phyloP scores from a whole-genome alignment of 2,329 filamentous ascomycete genomes.

The Pyrenophora tritici-repentis region DNA sequence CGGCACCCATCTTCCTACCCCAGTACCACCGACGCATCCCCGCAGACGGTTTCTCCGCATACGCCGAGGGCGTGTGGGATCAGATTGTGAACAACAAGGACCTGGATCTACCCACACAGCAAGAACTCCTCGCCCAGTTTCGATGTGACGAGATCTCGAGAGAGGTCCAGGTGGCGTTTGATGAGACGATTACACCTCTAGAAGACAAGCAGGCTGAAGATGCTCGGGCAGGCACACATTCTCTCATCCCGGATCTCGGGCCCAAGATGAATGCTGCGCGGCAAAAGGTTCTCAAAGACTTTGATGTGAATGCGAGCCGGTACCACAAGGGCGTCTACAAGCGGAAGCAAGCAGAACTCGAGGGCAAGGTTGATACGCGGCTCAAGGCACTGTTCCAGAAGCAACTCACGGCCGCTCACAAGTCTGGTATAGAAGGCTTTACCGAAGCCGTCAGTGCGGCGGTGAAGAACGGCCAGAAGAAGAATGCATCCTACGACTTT shows the following conservation, averaged over 20 bases:
- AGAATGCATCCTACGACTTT: slow-evolving; percentile 89
- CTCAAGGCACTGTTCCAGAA: slow-evolving; percentile 86
- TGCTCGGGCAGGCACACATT: slow-evolving; percentile 70
- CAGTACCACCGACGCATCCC: slow-evolving; percentile 96
- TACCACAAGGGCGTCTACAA: slow-evolving; percentile 97
- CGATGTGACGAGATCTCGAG: slow-evolving; percentile 95
- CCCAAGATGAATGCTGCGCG: slow-evolving; percentile 73
- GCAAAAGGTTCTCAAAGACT: slow-evolving; percentile 75
- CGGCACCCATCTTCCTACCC: slow-evolving; percentile 82
- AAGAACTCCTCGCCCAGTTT: slow-evolving; percentile 95
- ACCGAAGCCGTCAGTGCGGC: slow-evolving; percentile 83
- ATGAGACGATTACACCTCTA: slow-evolving; percentile 77
- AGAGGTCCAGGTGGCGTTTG: slow-evolving; percentile 84
- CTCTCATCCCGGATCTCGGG: slow-evolving; percentile 77
- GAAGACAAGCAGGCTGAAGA: slow-evolving; percentile 84
- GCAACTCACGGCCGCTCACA: slow-evolving; percentile 88
- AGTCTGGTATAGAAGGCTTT: slow-evolving; percentile 81
- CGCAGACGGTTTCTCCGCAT: slow-evolving; percentile 93
- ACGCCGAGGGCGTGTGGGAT: slow-evolving; percentile 94
- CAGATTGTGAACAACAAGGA: slow-evolving; percentile 99
- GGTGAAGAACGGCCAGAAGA: slow-evolving; percentile 92
- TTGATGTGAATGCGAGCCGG: slow-evolving; percentile 86
- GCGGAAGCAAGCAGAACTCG: slow-evolving; percentile 82
- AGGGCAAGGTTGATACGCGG: slow-evolving; percentile 83
- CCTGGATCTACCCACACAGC: slow-evolving; percentile 92